These are phyloP conservation scores for Castanea mollissima DNA, from an alignment of 306 rosid genomes.

Conservation along the genomic window DNA sequence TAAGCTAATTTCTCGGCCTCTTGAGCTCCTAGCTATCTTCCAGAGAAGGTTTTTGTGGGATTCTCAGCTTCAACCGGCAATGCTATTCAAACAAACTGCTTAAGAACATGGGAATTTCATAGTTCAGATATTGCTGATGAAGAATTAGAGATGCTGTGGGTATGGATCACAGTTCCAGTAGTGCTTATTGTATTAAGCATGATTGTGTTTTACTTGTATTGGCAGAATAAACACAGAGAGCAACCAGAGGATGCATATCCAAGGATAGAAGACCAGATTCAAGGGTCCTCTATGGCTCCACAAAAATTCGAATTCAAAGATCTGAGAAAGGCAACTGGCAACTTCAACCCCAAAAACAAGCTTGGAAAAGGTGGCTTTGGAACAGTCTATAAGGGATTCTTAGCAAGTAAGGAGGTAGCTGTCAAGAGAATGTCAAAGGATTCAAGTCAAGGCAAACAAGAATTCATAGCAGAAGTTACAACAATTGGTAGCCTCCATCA, in stretches of 20 bases:
- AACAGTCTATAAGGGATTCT: constrained; percentile 59
- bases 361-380: constrained; percentile 86
- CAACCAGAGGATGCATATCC: constrained; percentile 39
- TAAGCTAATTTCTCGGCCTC: constrained; percentile 12
- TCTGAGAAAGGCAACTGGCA: constrained; percentile 49
- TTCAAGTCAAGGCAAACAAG: constrained; percentile 75
- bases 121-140: constrained; percentile 20
- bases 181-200: constrained; percentile 8
- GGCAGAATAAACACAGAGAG: constrained; percentile 20
- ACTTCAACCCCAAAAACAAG: constrained; percentile 53
- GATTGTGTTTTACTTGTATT: constrained; percentile 15
- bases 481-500: constrained; percentile 74
- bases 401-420: constrained; percentile 51
- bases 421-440: constrained; percentile 65
- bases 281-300: constrained; percentile 48
- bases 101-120: constrained; percentile 50
- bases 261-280: constrained; percentile 58
- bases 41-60: constrained; percentile 48
- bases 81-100: constrained; percentile 52
- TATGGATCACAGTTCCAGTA: constrained; percentile 37
- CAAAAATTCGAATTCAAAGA: constrained; percentile 44
- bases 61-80: constrained; percentile 68
- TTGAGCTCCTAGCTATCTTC: constrained; percentile 44
- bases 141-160: constrained; percentile 30
- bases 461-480: constrained; percentile 73